phyloP scores from a whole-genome alignment of 768 basidiomycete genomes.

The Lenzites betulinus region DNA sequence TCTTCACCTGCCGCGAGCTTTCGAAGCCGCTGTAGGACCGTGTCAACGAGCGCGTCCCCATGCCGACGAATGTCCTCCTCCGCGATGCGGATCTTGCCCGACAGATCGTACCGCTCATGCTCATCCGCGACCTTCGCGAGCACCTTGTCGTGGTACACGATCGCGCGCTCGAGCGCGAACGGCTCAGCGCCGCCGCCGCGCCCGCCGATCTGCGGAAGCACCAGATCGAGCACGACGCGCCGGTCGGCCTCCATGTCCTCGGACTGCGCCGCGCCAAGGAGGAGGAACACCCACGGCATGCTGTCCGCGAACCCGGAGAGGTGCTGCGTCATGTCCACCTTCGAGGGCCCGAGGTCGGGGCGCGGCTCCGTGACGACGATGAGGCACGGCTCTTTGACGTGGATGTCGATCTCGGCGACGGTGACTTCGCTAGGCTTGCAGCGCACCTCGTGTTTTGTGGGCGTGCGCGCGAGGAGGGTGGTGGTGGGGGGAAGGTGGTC shows the following conservation, averaged over 20 bases:
- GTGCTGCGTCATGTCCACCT: conserved; percentile 16
- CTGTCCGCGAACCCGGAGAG: conserved; percentile 18
- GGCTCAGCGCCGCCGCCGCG: conserved; percentile 24
- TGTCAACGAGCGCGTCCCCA: conserved; percentile 12
- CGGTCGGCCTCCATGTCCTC: conserved; percentile 16
- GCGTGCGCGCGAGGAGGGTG: conserved; percentile 23
- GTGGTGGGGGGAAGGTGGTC: conserved; percentile 20
- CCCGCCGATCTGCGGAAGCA: conserved; percentile 21
- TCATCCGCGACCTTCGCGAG: conserved; percentile 19
- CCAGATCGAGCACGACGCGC: conserved; percentile 23
- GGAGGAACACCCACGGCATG: conserved; percentile 23
- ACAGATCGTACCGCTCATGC: conserved; percentile 8
- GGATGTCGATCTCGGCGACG: conserved; percentile 22
- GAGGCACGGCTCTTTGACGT: conserved; percentile 16
- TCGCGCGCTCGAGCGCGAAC: conserved; percentile 25
- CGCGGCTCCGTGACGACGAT: conserved; percentile 19
- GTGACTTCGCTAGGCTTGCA: conserved; percentile 18
- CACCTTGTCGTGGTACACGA: conserved; percentile 23
- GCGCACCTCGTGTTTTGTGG: conserved; percentile 15
- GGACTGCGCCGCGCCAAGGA: conserved; percentile 19
- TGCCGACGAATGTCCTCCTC: conserved; percentile 8
- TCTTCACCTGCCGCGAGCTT: conserved; percentile 19
- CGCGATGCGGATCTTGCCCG: conserved; percentile 14
- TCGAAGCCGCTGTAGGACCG: conserved; percentile 19
- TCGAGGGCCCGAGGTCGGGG: conserved; percentile 14